Evolutionary conservation across 345 rosid species (phyloP).

Genomic region (Rhodomyrtus tomentosa): DNA sequence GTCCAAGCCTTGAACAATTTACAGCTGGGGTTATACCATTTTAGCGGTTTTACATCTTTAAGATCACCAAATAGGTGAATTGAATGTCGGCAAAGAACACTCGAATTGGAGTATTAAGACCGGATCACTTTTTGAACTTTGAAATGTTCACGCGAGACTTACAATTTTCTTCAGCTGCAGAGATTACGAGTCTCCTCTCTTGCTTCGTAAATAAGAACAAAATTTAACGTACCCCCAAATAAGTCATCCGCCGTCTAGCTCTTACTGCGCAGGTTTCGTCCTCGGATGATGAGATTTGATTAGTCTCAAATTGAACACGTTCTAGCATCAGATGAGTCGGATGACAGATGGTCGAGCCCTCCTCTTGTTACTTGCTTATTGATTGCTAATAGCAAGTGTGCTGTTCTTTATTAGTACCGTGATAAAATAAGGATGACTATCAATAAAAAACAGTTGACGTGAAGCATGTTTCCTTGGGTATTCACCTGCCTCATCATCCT

Average conservation of each 20-base stretch:
- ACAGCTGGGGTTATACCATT: not conserved
- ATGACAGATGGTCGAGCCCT: not conserved
- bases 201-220: not conserved
- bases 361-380: not conserved
- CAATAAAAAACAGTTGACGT: not conserved
- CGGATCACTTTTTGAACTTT: not conserved
- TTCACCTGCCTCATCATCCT: not conserved
- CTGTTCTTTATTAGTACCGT: not conserved
- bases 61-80: not conserved
- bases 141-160: not conserved
- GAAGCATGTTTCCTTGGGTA: not conserved
- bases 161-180: not conserved
- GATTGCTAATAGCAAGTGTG: not conserved
- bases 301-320: not conserved
- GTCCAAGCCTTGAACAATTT: conserved; percentile 25
- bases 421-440: not conserved
- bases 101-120: not conserved
- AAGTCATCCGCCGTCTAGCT: not conserved
- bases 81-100: not conserved
- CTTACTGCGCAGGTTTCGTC: not conserved
- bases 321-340: not conserved
- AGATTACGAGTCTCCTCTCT: not conserved
- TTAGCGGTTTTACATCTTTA: not conserved
- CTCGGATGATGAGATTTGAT: not conserved
- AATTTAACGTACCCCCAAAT: not conserved